These are phyloP conservation scores for Thermochaetoides thermophila DNA, from an alignment of 495 filamentous ascomycete genomes.

Conservation along the genomic window DNA sequence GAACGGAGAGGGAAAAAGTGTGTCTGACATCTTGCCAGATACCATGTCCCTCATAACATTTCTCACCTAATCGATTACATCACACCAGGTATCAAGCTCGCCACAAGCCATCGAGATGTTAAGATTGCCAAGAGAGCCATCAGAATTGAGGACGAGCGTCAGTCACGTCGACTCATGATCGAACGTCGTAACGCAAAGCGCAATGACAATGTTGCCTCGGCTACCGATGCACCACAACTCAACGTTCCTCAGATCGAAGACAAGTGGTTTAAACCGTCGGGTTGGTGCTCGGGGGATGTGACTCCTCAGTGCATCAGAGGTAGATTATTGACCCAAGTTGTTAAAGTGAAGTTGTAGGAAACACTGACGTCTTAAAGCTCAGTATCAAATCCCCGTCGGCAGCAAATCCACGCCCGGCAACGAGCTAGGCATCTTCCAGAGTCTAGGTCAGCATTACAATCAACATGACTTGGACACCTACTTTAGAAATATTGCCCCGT, in stretches of 20 bases:
- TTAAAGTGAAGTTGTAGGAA: neutral
- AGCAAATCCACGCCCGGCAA: conserved; percentile 17
- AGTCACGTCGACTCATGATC: conserved; percentile 3
- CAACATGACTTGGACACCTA: conserved; percentile 46
- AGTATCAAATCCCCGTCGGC: conserved; percentile 20
- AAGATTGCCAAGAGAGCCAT: conserved; percentile 8
- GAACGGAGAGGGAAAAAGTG: neutral
- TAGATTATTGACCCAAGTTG: conserved; percentile 6
- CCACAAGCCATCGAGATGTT: conserved; percentile 5
- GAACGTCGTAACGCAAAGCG: no score
- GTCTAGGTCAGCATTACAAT: conserved; percentile 22
- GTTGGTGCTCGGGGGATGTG: conserved; percentile 14
- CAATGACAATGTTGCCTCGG: no score
- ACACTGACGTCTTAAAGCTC: conserved; percentile 6
- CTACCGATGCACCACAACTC: no score
- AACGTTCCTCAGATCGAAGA: no score
- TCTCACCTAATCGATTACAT: conserved; percentile 44
- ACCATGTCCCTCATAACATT: conserved; percentile 39
- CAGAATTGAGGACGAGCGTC: no score
- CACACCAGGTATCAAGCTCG: conserved; percentile 37
- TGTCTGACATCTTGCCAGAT: conserved; percentile 10
- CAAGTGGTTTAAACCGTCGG: conserved; percentile 6
- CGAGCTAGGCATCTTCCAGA: conserved; percentile 22
- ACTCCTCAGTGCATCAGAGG: conserved; percentile 21
- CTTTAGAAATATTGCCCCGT: conserved; percentile 34